phyloP scores from a whole-genome alignment of 1,139 yeast genomes.

The Blastobotrys malaysiensis region DNA sequence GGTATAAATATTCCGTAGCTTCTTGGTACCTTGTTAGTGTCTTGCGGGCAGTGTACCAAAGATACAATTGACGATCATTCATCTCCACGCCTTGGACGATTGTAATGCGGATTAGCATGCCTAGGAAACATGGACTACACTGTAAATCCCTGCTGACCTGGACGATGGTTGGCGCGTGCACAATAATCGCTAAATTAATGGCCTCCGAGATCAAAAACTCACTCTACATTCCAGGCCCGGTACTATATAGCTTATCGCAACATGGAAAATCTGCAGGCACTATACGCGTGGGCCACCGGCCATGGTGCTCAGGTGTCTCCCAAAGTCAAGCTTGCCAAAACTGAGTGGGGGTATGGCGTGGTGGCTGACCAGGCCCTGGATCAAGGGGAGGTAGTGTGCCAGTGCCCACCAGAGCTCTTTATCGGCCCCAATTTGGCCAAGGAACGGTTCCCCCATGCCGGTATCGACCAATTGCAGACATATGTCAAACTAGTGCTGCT shows the following conservation, averaged over 20 bases:
- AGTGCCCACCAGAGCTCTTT: conserved; percentile 24
- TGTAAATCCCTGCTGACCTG: too few relatives aligned
- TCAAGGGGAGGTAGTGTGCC: conserved; percentile 18
- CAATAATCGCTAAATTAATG: neutral
- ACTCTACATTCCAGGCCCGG: neutral
- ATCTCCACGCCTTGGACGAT: too few relatives aligned
- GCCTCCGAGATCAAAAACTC: neutral
- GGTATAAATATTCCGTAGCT: too few relatives aligned
- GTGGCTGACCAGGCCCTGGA: conserved; percentile 20
- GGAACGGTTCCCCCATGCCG: conserved; percentile 14
- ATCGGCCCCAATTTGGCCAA: conserved; percentile 26
- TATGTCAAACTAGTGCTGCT: conserved; percentile 24
- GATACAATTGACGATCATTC: too few relatives aligned
- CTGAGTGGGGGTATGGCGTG: conserved; percentile 20
- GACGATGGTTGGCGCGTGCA: too few relatives aligned
- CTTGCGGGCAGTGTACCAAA: too few relatives aligned
- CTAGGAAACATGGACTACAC: too few relatives aligned
- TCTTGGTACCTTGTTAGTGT: too few relatives aligned
- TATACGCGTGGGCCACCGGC: conserved; percentile 13
- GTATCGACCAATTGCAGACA: conserved; percentile 14
- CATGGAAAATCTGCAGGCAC: conserved; percentile 2
- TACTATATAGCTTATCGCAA: neutral
- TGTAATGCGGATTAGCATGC: too few relatives aligned
- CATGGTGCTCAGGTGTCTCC: conserved; percentile 10
- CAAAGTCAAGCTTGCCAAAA: conserved; percentile 9